Evolutionary conservation across 2,329 filamentous ascomycete species (phyloP), one percentile per base, ranked within the genome.

Genomic region (Cladosporium cucumerinum): DNA sequence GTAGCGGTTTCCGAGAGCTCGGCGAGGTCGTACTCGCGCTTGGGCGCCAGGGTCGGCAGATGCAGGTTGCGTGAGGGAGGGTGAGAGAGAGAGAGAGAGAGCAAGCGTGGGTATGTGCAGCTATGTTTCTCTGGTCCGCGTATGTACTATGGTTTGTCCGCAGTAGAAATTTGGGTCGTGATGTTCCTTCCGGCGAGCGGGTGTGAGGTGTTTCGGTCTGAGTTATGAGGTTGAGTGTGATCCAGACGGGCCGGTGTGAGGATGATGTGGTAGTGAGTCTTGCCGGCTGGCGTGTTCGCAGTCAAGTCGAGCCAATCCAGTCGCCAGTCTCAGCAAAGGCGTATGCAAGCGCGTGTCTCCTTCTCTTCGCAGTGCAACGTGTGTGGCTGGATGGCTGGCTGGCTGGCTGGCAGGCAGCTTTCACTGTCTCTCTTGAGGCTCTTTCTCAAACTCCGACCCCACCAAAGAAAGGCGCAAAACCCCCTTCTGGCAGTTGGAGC

Each of bases 71-170:
- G 21, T 48, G n/a, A 34, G 32, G 32, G 12, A 34, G 28, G 30
- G n/a, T n/a, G n/a, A n/a, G n/a, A n/a, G n/a, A n/a, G n/a, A 34
- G 32, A 12, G 12, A 34, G 28, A 23, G 43, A 25, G 16, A 21
- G 16, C 26, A 30, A 43, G 36, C 36, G 58, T n/a, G 28, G 25
- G 58, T 61, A 52, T 52, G 46, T 52, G 58, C 48, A 34, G 43
- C 12, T 23, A 32, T 63, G 49, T 34, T 48, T 46, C 16, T 16
- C 54, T 26, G 14, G 23, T 70, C 36, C 77, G 77, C 52, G 14
- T 18, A 25, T 52, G 49, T 28, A 30, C 16, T 52, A 26, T 52
- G 5, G 3, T 28, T 18, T 28, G 49, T 52, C 23, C 26, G 4
- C 14, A 16, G 30, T 16, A n/a, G n/a, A 5, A 16, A n/a, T n/a